These are phyloP conservation scores for Luzula sylvatica DNA, from an alignment of 176 grass and related monocot genomes.

Conservation along the genomic window DNA sequence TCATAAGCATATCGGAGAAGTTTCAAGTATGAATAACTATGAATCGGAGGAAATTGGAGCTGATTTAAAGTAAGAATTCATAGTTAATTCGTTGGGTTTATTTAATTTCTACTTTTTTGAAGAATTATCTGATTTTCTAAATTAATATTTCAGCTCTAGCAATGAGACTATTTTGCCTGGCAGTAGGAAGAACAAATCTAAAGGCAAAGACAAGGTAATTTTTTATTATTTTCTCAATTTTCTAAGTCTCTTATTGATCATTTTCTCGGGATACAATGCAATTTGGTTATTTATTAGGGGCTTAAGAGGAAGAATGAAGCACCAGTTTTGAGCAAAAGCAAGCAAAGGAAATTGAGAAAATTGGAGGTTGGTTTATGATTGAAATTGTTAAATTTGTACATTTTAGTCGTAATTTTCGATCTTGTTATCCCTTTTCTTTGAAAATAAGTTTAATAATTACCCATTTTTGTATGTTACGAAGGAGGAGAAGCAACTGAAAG, in stretches of 20 bases:
- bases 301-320: slow-evolving; percentile 33
- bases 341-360: slow-evolving; percentile 58
- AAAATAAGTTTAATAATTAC: neutral
- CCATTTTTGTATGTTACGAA: slow-evolving; percentile 11
- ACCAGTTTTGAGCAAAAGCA: slow-evolving; percentile 65
- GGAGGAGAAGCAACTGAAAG: slow-evolving; percentile 79
- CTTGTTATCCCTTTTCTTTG: neutral
- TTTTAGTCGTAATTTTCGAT: neutral
- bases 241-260: slow-evolving; percentile 5
- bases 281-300: neutral
- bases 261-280: neutral
- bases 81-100: neutral
- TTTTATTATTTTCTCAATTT: neutral
- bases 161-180: slow-evolving; percentile 55
- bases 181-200: slow-evolving; percentile 54
- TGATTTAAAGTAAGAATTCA: neutral
- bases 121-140: neutral
- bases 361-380: slow-evolving; percentile 45
- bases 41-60: neutral
- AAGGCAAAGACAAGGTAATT: slow-evolving; percentile 52
- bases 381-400: neutral
- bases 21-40: neutral
- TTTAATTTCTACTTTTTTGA: neutral
- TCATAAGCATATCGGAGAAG: neutral
- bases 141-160: slow-evolving; percentile 26